Percentiles rank a stretch among this genome's conserved stretches.
Conservation (phyloP, 257 asterid genomes). For the Jaltomata sinuosa region DNA sequence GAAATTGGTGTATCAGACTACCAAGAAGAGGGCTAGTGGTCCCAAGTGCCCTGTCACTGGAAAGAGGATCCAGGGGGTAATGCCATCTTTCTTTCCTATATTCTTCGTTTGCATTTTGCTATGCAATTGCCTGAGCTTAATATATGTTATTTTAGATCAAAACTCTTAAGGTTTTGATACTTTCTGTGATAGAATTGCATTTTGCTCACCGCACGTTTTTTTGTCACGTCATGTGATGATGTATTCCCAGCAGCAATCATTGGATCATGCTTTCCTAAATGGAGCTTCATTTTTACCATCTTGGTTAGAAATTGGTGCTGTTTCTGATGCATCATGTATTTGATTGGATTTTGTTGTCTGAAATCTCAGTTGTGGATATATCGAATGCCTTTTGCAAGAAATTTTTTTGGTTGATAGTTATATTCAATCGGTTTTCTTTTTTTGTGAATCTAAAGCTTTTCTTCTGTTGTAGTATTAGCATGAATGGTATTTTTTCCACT, state of each 20-base stretch:
- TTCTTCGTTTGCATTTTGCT: neutral
- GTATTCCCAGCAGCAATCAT: neutral
- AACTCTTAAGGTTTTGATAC: neutral
- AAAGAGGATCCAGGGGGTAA: constrained; percentile 12
- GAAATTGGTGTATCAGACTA: neutral
- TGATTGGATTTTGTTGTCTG: neutral
- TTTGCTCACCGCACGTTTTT: neutral
- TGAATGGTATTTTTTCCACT: neutral
- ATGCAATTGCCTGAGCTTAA: neutral
- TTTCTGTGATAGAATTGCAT: neutral
- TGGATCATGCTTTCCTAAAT: neutral
- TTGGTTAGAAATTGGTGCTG: neutral
- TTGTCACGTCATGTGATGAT: neutral
- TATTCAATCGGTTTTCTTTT: neutral
- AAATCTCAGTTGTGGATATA: neutral
- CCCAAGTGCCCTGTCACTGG: constrained; percentile 16
- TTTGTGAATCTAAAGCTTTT: neutral
- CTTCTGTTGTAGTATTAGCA: neutral
- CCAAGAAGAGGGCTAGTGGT: constrained; percentile 12
- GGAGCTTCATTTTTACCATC: neutral
- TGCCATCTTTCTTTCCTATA: neutral
- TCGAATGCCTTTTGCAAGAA: neutral
- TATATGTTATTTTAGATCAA: neutral
- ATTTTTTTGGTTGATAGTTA: too few species aligned
- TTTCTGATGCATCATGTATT: neutral